phyloP scores from a whole-genome alignment of 345 rosid genomes.

The Durio zibethinus region DNA sequence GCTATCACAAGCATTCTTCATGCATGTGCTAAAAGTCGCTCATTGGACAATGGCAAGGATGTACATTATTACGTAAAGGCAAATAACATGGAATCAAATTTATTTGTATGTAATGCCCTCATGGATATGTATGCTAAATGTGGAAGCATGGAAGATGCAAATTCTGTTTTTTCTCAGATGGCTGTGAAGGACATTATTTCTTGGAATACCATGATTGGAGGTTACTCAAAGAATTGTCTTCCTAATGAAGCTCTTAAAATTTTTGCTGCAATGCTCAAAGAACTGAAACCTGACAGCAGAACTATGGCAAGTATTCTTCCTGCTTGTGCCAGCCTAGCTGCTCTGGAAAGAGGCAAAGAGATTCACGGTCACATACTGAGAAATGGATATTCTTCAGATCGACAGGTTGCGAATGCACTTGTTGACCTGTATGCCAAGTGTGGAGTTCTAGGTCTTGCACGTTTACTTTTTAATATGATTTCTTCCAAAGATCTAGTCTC shows the following conservation, averaged over 20 bases:
- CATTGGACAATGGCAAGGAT: conserved; percentile 51
- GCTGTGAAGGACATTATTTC: conserved; percentile 53
- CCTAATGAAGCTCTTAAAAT: conserved; percentile 55
- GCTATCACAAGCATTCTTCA: conserved; percentile 57
- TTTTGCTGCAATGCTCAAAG: conserved; percentile 44
- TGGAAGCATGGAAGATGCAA: conserved; percentile 65
- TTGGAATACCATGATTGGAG: conserved; percentile 75
- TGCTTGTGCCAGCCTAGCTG: conserved; percentile 68
- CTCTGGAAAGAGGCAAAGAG: conserved; percentile 66
- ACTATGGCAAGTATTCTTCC: conserved; percentile 67
- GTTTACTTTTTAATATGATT: conserved; percentile 50
- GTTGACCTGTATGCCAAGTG: conserved; percentile 69
- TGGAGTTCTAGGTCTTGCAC: conserved; percentile 53
- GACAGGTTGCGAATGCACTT: conserved; percentile 59
- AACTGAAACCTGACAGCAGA: conserved; percentile 46
- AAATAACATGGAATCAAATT: conserved; percentile 42
- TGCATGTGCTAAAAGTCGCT: conserved; percentile 57
- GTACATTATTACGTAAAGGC: conserved; percentile 49
- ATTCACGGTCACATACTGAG: conserved; percentile 56
- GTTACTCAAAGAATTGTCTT: conserved; percentile 55
- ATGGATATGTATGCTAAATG: conserved; percentile 82
- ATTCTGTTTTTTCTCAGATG: conserved; percentile 45
- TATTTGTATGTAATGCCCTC: conserved; percentile 55
- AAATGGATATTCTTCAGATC: conserved; percentile 42
- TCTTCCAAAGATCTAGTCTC: conserved; percentile 59